Percentiles rank a stretch among this genome's conserved stretches.
These are phyloP conservation scores for Candida andamanensis DNA, from an alignment of 805 yeast species.

Conservation along the genomic window DNA sequence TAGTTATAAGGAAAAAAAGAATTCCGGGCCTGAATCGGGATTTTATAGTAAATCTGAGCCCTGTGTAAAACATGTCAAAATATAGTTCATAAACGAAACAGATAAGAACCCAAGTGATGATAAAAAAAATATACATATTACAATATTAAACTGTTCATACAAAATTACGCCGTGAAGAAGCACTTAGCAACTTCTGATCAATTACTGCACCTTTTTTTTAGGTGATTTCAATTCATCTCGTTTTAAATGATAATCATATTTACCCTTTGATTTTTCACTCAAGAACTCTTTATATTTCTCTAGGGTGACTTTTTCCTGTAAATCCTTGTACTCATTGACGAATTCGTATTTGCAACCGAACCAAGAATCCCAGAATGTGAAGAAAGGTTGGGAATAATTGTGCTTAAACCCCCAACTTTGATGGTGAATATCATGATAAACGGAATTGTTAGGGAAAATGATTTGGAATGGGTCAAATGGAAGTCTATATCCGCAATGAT, in stretches of 20 bases:
- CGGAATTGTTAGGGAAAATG: constrained; percentile 90
- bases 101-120: neutral
- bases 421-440: constrained; percentile 96
- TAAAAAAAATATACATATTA: too few species aligned
- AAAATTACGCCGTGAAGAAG: too few species aligned
- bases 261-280: constrained; percentile 25
- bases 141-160: too few species aligned
- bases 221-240: constrained; percentile 1
- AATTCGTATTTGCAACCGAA: constrained; percentile 66
- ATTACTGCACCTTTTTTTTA: neutral
- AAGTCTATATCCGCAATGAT: constrained; percentile 95
- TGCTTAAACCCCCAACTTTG: constrained; percentile 92
- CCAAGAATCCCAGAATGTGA: constrained; percentile 84
- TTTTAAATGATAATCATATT: constrained; percentile 5
- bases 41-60: too few species aligned
- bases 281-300: constrained; percentile 59
- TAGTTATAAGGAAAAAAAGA: too few species aligned
- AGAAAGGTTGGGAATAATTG: constrained; percentile 94
- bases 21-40: too few species aligned
- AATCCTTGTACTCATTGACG: constrained; percentile 55
- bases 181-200: neutral
- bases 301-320: constrained; percentile 64
- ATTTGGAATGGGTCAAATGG: constrained; percentile 90
- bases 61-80: too few species aligned
- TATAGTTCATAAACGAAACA: too few species aligned